Evolutionary conservation across 116 monocot genomes (phyloP).

Genomic region (Phalaenopsis hybrid): DNA sequence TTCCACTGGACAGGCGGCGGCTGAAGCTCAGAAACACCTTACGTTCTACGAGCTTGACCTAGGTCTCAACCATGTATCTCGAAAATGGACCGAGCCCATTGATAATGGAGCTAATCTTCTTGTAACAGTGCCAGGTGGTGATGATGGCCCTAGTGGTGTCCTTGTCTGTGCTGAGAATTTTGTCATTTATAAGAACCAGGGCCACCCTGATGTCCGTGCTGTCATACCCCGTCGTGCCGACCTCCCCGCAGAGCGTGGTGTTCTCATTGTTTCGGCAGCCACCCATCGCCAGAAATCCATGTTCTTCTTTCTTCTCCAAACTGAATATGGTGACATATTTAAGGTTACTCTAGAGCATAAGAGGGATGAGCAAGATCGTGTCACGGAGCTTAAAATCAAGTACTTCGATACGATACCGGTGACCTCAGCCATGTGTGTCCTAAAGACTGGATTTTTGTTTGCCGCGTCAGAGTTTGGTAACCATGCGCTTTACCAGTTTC

Average conservation of each 20-base stretch:
- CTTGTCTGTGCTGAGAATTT: conserved; percentile 96
- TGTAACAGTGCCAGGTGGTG: conserved; percentile 87
- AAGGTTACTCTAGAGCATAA: conserved; percentile 72
- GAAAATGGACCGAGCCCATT: conserved; percentile 84
- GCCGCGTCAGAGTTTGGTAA: conserved; percentile 94
- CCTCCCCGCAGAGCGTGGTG: conserved; percentile 45
- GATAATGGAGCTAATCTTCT: conserved; percentile 93
- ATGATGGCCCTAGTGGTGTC: conserved; percentile 90
- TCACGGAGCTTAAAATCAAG: conserved; percentile 85
- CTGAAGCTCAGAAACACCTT: conserved; percentile 89
- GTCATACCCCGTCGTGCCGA: conserved; percentile 62
- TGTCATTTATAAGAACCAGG: conserved; percentile 91
- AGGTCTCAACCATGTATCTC: conserved; percentile 88
- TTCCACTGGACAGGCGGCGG: conserved; percentile 70
- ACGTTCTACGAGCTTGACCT: conserved; percentile 97
- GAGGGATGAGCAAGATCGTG: conserved; percentile 64
- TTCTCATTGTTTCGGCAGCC: conserved; percentile 50
- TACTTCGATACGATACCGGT: conserved; percentile 95
- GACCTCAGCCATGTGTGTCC: conserved; percentile 75
- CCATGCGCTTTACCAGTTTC: conserved; percentile 86
- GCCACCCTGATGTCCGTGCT: conserved; percentile 82
- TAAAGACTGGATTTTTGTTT: conserved; percentile 79
- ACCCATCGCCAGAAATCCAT: conserved; percentile 83
- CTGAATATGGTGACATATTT: conserved; percentile 89
- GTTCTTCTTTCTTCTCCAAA: conserved; percentile 95